Conservation (phyloP, 495 filamentous ascomycete genomes). For the Lasiosphaeris hirsuta region DNA sequence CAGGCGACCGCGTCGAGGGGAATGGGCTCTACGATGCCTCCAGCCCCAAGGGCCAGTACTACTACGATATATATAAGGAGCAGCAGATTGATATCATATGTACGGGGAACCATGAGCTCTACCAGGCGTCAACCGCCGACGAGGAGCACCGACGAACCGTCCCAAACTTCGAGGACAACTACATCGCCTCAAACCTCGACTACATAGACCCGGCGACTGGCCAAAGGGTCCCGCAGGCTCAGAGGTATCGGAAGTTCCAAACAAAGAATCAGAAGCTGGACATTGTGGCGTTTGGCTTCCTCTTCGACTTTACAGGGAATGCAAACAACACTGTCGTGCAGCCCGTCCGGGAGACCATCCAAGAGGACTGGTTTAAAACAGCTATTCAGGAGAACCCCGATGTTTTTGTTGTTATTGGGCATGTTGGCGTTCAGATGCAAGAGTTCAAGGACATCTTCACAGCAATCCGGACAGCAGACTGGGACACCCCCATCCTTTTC, state of each 20-base stretch:
- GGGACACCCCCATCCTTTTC: constrained; percentile 84
- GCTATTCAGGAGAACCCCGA: constrained; percentile 84
- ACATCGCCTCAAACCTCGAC: constrained; percentile 89
- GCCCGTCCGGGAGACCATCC: constrained; percentile 70
- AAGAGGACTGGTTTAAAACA: constrained; percentile 84
- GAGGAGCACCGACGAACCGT: constrained; percentile 75
- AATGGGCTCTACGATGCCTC: constrained; percentile 96
- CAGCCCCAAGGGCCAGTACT: constrained; percentile 80
- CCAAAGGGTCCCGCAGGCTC: constrained; percentile 70
- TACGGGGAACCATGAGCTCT: constrained; percentile 94
- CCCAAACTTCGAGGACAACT: constrained; percentile 70
- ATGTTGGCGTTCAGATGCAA: constrained; percentile 74
- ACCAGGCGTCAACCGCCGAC: constrained; percentile 70
- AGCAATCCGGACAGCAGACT: constrained; percentile 72
- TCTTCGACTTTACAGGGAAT: constrained; percentile 89
- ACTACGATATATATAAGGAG: constrained; percentile 77
- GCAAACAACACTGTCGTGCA: constrained; percentile 85
- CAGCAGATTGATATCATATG: constrained; percentile 83
- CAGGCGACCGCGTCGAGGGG: constrained; percentile 90
- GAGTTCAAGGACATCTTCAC: constrained; percentile 76
- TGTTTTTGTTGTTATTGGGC: constrained; percentile 82
- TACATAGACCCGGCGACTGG: constrained; percentile 70
- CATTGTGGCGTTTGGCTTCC: constrained; percentile 84
- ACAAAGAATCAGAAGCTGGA: constrained; percentile 83
- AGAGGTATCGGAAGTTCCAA: constrained; percentile 78